Conservation (phyloP, 495 filamentous ascomycete genomes). For the Aspergillus diversus region DNA sequence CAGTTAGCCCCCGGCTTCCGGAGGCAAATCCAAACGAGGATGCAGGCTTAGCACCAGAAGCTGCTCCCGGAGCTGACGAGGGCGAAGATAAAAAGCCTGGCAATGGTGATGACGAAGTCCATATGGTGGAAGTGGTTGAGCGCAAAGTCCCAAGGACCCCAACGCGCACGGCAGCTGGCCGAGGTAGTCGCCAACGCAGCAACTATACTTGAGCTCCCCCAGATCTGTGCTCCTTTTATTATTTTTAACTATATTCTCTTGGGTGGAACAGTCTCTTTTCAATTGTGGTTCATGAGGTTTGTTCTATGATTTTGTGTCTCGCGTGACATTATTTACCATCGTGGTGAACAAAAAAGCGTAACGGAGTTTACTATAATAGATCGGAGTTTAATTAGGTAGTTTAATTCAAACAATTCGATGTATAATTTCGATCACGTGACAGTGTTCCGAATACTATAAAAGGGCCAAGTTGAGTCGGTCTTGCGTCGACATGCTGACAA, state of each 20-base stretch:
- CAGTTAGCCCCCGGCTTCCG: slow-evolving; percentile 23
- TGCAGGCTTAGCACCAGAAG: slow-evolving; percentile 27
- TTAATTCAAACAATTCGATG: slow-evolving; percentile 3
- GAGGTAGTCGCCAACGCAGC: slow-evolving; percentile 31
- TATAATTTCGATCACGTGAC: not conserved
- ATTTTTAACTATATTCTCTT: slow-evolving; percentile 7
- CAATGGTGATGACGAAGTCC: slow-evolving; percentile 39
- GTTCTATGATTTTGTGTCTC: slow-evolving; percentile 10
- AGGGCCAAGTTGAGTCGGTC: not conserved
- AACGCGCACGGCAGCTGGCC: slow-evolving; percentile 18
- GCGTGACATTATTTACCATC: slow-evolving; percentile 9
- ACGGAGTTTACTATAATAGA: slow-evolving; percentile 27
- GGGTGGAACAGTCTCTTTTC: slow-evolving; percentile 8
- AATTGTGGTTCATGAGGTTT: slow-evolving; percentile 12
- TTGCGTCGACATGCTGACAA: no score
- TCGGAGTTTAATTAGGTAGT: not conserved
- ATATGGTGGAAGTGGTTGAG: slow-evolving; percentile 40
- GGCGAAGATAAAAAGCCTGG: slow-evolving; percentile 20
- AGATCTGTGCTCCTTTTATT: slow-evolving; percentile 19
- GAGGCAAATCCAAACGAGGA: slow-evolving; percentile 18
- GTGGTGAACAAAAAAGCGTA: slow-evolving; percentile 17
- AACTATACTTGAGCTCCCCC: slow-evolving; percentile 24
- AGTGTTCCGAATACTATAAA: not conserved
- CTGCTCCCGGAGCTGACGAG: slow-evolving; percentile 24
- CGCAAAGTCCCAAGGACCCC: slow-evolving; percentile 31